phyloP scores from a whole-genome alignment of 495 filamentous ascomycete genomes.

The Aspergillus nidulans region DNA sequence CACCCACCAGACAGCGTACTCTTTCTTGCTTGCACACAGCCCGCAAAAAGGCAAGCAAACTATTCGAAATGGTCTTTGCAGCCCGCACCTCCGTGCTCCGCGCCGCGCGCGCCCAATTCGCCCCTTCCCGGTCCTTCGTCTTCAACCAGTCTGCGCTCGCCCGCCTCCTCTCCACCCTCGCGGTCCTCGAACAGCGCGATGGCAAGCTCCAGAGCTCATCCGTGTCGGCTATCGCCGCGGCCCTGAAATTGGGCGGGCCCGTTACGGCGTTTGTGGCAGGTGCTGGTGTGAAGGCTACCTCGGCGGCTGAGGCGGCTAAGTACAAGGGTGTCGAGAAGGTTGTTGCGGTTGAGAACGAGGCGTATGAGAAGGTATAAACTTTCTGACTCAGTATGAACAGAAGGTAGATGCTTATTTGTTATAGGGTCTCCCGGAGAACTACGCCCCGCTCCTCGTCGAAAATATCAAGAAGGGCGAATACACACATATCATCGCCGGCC shows the following conservation, averaged over 20 bases:
- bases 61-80: conserved; percentile 37
- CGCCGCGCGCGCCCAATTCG: conserved; percentile 43
- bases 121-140: conserved; percentile 19
- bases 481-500: conserved; percentile 83
- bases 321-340: conserved; percentile 88
- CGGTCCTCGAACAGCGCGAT: conserved; percentile 88
- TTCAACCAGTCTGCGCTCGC: conserved; percentile 47
- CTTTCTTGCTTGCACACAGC: neutral
- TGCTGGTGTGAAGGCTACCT: conserved; percentile 62
- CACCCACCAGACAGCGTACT: neutral
- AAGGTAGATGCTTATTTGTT: too few relatives aligned
- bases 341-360: conserved; percentile 77
- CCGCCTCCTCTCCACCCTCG: conserved; percentile 80
- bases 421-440: conserved; percentile 91
- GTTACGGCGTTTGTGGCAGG: conserved; percentile 88
- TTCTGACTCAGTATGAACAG: too few relatives aligned
- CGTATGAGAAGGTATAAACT: conserved; percentile 88
- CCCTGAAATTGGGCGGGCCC: conserved; percentile 76
- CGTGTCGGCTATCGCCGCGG: conserved; percentile 80
- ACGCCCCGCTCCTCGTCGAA: conserved; percentile 84
- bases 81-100: conserved; percentile 44
- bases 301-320: conserved; percentile 84
- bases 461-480: conserved; percentile 92
- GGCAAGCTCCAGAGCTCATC: conserved; percentile 81
- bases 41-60: neutral